These are phyloP conservation scores for Phytopythium montanum DNA, from an alignment of 352 stramenopile species.

Conservation along the genomic window DNA sequence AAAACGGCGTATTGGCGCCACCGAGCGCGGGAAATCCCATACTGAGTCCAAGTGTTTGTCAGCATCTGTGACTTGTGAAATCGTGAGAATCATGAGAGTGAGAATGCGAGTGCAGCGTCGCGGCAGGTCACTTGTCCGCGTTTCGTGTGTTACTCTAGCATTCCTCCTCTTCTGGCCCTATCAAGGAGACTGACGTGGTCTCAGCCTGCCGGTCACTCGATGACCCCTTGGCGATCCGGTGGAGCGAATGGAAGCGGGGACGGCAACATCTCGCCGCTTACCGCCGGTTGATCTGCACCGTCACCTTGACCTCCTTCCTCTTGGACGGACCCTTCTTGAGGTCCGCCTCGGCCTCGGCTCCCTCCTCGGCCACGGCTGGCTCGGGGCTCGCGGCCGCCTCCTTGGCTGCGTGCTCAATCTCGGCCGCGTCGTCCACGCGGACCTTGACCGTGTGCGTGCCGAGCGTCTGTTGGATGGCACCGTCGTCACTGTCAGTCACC, in stretches of 20 bases:
- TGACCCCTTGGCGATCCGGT: background rate
- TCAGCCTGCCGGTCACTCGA: background rate
- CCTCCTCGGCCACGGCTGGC: constrained; percentile 19
- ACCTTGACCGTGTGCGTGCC: constrained; percentile 80
- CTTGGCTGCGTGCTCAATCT: constrained; percentile 55
- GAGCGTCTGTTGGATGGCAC: constrained; percentile 34
- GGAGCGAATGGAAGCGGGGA: background rate
- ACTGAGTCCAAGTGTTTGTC: background rate
- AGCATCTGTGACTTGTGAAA: background rate
- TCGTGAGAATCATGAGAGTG: background rate
- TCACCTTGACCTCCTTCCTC: constrained; percentile 74
- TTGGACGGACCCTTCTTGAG: constrained; percentile 50
- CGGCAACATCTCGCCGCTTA: constrained; percentile 16
- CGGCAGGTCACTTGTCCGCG: background rate
- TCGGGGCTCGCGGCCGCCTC: constrained; percentile 13
- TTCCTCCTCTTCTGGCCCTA: background rate
- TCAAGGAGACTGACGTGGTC: background rate
- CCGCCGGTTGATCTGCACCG: constrained; percentile 60
- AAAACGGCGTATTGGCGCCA: constrained; percentile 1
- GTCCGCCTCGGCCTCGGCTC: constrained; percentile 16
- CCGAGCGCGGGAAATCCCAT: background rate
- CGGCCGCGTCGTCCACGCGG: constrained; percentile 74
- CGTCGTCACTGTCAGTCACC: background rate
- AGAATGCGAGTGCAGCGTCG: background rate
- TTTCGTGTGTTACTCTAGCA: constrained; percentile 1